Base-by-base conservation (phyloP, 768 basidiomycete genomes). In the Amyloporia xantha region DNA sequence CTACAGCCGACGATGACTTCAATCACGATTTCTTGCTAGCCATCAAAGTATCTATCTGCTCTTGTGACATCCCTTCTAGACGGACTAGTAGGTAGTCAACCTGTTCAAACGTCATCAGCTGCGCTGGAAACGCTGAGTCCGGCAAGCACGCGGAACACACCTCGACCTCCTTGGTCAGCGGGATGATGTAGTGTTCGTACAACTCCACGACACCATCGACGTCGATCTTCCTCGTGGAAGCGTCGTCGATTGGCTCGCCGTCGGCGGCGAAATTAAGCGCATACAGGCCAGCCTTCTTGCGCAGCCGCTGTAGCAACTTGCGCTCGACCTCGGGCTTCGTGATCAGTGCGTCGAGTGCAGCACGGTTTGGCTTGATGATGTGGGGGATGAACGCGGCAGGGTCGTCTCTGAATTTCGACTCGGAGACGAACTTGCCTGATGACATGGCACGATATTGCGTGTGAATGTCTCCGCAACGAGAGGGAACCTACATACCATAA, bases 121-220 rank as follows among this genome's bases (percentile, higher is more conserved):
- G 47, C 19, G 4, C 20, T 19, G 45, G 38, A 13, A 20, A 12
- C 3, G 17, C 19, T n/a, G 15, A 10, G 9, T 25, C 3, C 7
- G 7, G 2, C 5, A 11, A 25, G 40, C n/a, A 49, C 7, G 21
- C 49, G 20, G 20, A 12, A 59, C 70, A 41, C 62, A 95, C 95
- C 90, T 99, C 96, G 50, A 99, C 91, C 62, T 96, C 92, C 66
- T 95, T 97, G 1, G 96, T 99, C 55, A 99, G 66, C 7, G 96
- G 96, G 50, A 99, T 99, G 55, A 99, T 93, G 60, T 86, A 92
- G 61, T 86, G 88, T 62, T 93, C 84, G 62, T 99, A 99, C 53
- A 99, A 66, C 62, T 91, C 84, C 20, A 96, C 87, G 13, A 99
- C 91, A 36, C 87, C 84, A 54, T 93, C 91, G 0, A 93, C 86